Evolutionary conservation across 345 rosid genomes (phyloP).

Genomic region (Combretum micranthum): DNA sequence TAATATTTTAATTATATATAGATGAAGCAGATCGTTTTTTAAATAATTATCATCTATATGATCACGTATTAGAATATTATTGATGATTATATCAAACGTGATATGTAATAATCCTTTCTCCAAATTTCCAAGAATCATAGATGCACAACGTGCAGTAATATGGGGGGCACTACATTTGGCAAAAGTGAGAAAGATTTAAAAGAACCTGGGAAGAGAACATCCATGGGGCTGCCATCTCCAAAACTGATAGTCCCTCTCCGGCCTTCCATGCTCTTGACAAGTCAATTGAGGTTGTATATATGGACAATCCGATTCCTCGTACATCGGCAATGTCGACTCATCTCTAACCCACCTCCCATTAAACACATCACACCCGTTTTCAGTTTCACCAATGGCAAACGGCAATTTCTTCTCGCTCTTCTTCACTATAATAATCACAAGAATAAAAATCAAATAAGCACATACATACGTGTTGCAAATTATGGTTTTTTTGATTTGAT

Average conservation of each 20-base stretch:
- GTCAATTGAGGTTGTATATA: constrained; percentile 96
- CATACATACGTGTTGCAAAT: background rate
- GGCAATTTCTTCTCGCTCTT: constrained; percentile 47
- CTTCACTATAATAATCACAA: constrained; percentile 10
- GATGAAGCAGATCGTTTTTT: too few relatives aligned
- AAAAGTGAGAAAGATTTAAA: too few relatives aligned
- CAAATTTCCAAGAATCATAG: too few relatives aligned
- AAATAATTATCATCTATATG: too few relatives aligned
- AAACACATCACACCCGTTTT: constrained; percentile 64
- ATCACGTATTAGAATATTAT: too few relatives aligned
- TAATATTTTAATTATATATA: too few relatives aligned
- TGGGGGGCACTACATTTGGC: too few relatives aligned
- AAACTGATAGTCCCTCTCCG: constrained; percentile 61
- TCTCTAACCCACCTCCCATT: constrained; percentile 88
- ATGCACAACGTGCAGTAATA: too few relatives aligned
- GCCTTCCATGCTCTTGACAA: constrained; percentile 85
- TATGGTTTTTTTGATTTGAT: too few relatives aligned
- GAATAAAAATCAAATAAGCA: background rate
- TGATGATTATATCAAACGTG: too few relatives aligned
- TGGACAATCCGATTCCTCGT: constrained; percentile 89
- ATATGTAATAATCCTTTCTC: too few relatives aligned
- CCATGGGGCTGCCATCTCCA: constrained; percentile 95
- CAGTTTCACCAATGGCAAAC: constrained; percentile 44
- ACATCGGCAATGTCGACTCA: constrained; percentile 55
- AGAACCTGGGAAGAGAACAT: constrained; percentile 78